Base-by-base conservation (phyloP, 2,329 filamentous ascomycete species). In the Xylaria sp. region DNA sequence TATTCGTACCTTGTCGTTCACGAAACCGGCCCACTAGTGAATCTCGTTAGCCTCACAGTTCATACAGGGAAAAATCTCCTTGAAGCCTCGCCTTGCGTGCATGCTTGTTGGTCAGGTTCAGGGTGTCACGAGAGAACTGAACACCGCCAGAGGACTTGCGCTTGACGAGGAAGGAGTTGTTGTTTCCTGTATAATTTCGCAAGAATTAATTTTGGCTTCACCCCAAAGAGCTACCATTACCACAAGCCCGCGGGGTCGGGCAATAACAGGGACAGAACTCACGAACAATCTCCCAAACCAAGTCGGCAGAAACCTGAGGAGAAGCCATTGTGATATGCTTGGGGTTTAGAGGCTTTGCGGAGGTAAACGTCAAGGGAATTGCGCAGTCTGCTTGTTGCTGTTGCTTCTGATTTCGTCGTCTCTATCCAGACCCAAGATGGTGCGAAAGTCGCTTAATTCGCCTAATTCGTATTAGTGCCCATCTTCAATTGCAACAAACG, bases 241-340 rank as follows among this genome's bases (percentile, higher is more conserved):
- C 23, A 25, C 23, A 1, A 25, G 23, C 23, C 23, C 23, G 23
- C 23, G 23, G 23, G 23, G 23, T 25, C 23, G 23, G 23, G 23
- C 3, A 25, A 25, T 25, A 25, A 25, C 23, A 25, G 23, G 23
- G 23, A 25, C 65, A 74, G 65, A 60, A 94, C 94, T 84, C 91
- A 98, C 94, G 93, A 88, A 91, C 91, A 84, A 97, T 86, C 89
- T 95, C 92, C 95, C 95, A 98, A 88, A 97, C 86, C 79, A 98
- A 89, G 86, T 98, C 94, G 81, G 91, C 85, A 83, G 94, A 97
- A 81, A 97, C 88, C 87, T 94, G 93, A 79, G 90, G 83, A 78
- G 81, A 81, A 76, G 84, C 82, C 86, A 89, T 89, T 84, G 83
- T 89, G 87, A 79, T 77, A 80, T 82, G 78, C 79, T 79, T 79